Conservation (phyloP, 2,329 filamentous ascomycete species). For the Diaporthe nobilis region DNA sequence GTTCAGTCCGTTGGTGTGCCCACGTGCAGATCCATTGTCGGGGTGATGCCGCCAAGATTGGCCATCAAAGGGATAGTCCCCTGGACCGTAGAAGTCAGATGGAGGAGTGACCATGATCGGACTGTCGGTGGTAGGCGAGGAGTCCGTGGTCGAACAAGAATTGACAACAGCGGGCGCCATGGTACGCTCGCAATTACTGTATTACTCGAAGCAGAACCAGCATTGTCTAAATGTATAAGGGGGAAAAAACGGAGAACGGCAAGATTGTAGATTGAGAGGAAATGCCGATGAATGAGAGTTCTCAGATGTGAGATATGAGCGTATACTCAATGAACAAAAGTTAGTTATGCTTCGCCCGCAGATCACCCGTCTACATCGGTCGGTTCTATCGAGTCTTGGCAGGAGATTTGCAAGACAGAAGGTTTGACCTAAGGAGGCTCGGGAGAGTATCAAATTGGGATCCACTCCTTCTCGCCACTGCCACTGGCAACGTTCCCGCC, state of each 20-base stretch:
- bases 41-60: constrained; percentile 20
- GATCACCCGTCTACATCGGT: background rate
- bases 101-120: constrained; percentile 32
- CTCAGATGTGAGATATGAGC: constrained; percentile 11
- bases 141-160: constrained; percentile 29
- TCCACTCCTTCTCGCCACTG: constrained; percentile 31
- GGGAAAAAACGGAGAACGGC: background rate
- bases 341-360: background rate
- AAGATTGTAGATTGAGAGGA: background rate
- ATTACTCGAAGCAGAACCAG: constrained; percentile 21
- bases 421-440: constrained; percentile 32
- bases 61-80: constrained; percentile 22
- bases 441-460: constrained; percentile 30
- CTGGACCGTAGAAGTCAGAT: constrained; percentile 17
- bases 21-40: background rate
- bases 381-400: constrained; percentile 6
- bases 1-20: constrained; percentile 13
- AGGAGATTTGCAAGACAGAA: constrained; percentile 28
- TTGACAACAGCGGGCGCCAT: constrained; percentile 20
- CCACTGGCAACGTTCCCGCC: constrained; percentile 5
- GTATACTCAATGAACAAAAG: background rate
- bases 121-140: constrained; percentile 23
- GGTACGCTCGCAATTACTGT: background rate
- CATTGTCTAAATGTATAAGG: constrained; percentile 19
- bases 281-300: background rate